These are phyloP conservation scores for Termitomyces sp. DNA, from an alignment of 768 basidiomycete genomes.

Conservation along the genomic window DNA sequence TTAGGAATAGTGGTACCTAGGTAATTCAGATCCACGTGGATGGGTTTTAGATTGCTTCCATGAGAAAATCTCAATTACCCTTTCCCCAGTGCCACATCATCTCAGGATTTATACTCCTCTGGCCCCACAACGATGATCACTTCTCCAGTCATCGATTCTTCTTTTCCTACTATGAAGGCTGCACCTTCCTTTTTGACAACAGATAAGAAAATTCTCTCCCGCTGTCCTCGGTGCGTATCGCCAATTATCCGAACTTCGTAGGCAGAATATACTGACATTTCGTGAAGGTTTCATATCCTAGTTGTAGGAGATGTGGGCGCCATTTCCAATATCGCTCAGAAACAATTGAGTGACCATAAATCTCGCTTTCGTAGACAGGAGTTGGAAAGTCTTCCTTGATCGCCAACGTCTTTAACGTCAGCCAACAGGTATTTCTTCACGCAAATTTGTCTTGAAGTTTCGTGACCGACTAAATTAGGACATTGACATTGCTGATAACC, in stretches of 20 bases:
- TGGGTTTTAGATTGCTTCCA: too few relatives aligned
- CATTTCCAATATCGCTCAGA: not conserved
- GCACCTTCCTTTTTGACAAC: not conserved
- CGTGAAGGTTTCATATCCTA: not conserved
- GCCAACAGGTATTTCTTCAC: not conserved
- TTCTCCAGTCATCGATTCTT: not conserved
- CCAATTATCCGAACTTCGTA: not conserved
- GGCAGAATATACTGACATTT: not conserved
- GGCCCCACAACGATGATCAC: not conserved
- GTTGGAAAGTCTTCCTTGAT: slow-evolving; percentile 5
- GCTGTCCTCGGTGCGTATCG: not conserved
- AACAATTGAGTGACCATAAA: not conserved
- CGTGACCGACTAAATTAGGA: not conserved
- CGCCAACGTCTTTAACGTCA: not conserved
- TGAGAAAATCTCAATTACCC: too few relatives aligned
- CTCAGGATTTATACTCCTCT: not conserved
- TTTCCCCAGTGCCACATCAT: not conserved
- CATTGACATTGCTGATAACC: not conserved
- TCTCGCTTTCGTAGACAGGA: not conserved
- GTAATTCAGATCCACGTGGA: not conserved
- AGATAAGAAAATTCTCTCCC: not conserved
- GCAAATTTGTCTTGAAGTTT: not conserved
- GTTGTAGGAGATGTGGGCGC: slow-evolving; percentile 2
- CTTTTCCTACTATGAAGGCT: not conserved
- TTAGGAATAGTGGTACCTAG: not conserved